Evolutionary conservation across 2,329 filamentous ascomycete genomes (phyloP).

Genomic region (Byssochlamys sp.): DNA sequence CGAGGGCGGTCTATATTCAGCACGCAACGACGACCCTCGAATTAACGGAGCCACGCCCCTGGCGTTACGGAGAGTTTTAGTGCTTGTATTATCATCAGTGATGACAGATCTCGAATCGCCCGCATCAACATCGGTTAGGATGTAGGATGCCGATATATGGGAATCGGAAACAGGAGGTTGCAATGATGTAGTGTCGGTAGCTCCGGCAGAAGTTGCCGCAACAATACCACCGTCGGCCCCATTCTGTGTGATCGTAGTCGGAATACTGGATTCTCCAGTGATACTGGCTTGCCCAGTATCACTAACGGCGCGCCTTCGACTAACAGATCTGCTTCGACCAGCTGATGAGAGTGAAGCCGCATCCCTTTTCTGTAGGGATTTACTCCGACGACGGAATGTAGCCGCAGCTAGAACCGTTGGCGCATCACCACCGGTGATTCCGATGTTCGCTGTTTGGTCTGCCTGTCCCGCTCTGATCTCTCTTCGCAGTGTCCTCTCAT

Average conservation of each 20-base stretch:
- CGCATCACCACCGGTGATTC: conserved; percentile 16
- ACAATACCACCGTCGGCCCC: neutral
- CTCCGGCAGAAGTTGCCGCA: neutral
- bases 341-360: neutral
- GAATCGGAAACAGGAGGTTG: neutral
- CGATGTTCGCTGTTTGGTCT: conserved; percentile 15
- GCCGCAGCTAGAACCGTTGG: neutral
- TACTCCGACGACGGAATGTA: neutral
- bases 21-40: neutral
- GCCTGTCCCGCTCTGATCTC: conserved; percentile 15
- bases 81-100: neutral
- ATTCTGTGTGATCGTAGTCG: neutral
- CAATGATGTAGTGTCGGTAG: neutral
- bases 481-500: conserved; percentile 57
- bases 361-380: neutral
- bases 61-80: neutral
- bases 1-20: neutral
- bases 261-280: neutral
- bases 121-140: neutral
- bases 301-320: conserved; percentile 10
- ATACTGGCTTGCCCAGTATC: conserved; percentile 15
- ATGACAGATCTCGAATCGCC: neutral
- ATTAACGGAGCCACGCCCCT: neutral
- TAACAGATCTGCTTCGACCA: conserved; percentile 2
- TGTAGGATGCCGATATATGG: neutral